Evolutionary conservation across 192 early-diverging fungal species (phyloP), one percentile per base, ranked within the genome.

Genomic region (Martensiomyces pterosporus): DNA sequence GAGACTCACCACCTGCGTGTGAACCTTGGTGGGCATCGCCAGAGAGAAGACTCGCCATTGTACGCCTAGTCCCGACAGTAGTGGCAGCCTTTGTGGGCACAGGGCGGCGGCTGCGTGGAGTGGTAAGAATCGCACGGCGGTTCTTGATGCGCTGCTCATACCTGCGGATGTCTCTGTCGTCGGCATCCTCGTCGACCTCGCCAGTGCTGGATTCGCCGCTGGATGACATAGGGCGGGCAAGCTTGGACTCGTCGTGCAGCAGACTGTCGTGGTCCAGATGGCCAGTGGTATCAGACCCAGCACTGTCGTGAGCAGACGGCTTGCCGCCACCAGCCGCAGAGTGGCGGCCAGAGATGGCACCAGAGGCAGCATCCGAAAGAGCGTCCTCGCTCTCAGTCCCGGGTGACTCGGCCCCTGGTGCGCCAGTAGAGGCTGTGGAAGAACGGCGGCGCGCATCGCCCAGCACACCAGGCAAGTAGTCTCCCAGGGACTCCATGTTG

Each of bases 1-100:
- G 53, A 2, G 69, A 65, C 54, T 73, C 69, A 9, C 69, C 60
- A 9, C 10, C 45, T n/a, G n/a, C n/a, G n/a, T n/a, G n/a, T n/a
- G n/a, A n/a, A n/a, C n/a, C n/a, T 27, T 22, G 32, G 19, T 24
- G 35, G 12, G 62, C 49, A 15, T 64, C 67, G 4, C 64, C 36
- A 13, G 60, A 46, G 22, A 71, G 47, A 17, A 52, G 32, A 3
- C n/a, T 21, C 2, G 19, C 26, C 15, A 21, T 44, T 34, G 14
- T 44, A 27, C 57, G 62, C 5, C 62, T 43, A 22, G 38, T 43
- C 17, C 52, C 35, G 26, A 42, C 34, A 3, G 55, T 43, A 15
- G 33, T 50, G 15, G 22, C 44, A 10, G 51, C 46, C 47, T 50
- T 40, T 33, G 18, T 23, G 32, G 29, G n/a, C 17, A 9, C 26